These are phyloP conservation scores for Ceratocystis huliohia DNA, from an alignment of 2,329 filamentous ascomycete genomes.

Conservation along the genomic window DNA sequence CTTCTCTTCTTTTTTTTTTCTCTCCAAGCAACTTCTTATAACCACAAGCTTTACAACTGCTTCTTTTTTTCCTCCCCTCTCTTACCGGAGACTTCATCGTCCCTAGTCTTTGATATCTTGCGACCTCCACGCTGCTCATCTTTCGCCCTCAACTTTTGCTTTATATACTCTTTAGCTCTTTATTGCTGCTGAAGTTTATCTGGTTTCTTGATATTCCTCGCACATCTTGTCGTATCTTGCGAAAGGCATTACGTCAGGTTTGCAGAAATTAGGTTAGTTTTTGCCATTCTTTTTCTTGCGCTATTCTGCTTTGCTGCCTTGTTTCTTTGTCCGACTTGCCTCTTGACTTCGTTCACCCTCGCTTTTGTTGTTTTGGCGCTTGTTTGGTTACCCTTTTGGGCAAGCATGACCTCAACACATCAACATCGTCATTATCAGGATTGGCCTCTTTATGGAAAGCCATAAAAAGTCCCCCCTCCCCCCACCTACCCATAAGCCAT, in stretches of 20 bases:
- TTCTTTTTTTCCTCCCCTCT: constrained; percentile 5
- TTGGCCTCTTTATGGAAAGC: no score
- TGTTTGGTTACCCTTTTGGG: no score
- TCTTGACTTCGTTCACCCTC: no score
- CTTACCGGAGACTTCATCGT: constrained; percentile 13
- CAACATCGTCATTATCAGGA: no score
- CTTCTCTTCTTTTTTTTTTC: background rate
- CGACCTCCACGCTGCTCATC: constrained; percentile 9
- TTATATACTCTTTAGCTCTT: constrained; percentile 16
- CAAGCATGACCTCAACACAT: no score
- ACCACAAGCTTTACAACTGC: constrained; percentile 4
- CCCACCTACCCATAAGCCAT: no score
- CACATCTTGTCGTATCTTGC: background rate
- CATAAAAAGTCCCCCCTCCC: no score
- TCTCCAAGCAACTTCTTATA: constrained; percentile 10
- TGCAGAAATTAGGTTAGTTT: background rate
- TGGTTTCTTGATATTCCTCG: background rate
- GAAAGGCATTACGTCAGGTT: background rate
- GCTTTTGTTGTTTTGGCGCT: no score
- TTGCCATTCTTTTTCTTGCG: background rate
- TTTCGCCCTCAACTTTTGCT: constrained; percentile 3
- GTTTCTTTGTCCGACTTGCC: no score
- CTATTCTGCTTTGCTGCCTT: no score
- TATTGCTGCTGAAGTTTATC: constrained; percentile 13
- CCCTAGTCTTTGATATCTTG: constrained; percentile 15